A percentile compares a stretch with the other conserved stretches of the same genome.
phyloP scores from a whole-genome alignment of 129 eudicot genomes.

The Ambrosia trifida region DNA sequence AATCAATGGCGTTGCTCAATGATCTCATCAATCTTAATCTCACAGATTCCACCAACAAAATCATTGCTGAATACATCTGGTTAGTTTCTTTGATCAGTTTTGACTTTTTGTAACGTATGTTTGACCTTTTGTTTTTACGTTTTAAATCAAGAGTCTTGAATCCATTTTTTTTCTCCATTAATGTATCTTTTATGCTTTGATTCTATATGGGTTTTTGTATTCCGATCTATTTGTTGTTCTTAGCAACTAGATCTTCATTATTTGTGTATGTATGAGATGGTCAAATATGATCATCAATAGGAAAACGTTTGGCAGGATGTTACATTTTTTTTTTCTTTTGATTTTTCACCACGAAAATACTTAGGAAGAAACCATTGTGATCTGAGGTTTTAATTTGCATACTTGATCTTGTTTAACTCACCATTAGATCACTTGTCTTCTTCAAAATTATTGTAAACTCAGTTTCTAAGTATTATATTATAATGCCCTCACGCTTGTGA shows the following conservation, averaged over 20 bases:
- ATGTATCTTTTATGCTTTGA: not conserved
- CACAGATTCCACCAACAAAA: conserved; percentile 51
- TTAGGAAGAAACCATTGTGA: conserved; percentile 12
- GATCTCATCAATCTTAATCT: conserved; percentile 72
- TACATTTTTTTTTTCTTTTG: not conserved
- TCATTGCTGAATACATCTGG: conserved; percentile 86
- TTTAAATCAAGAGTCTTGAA: conserved; percentile 22
- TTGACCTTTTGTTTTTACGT: conserved; percentile 22
- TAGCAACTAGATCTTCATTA: conserved; percentile 22
- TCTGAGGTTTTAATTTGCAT: conserved; percentile 1
- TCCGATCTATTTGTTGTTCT: not conserved
- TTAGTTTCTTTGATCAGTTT: conserved; percentile 30
- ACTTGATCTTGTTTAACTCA: not conserved
- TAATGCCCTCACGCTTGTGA: too few species aligned
- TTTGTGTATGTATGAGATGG: conserved; percentile 10
- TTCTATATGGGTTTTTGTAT: conserved; percentile 1
- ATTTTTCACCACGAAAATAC: not conserved
- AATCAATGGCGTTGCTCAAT: conserved; percentile 54
- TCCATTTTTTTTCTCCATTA: conserved; percentile 23
- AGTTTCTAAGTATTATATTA: not conserved
- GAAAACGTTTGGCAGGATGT: conserved; percentile 16
- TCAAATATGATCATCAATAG: conserved; percentile 14
- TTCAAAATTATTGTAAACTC: conserved; percentile 12
- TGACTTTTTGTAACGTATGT: not conserved
- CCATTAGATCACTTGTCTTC: not conserved